These are phyloP conservation scores for Aspergillus sclerotioniger DNA, from an alignment of 495 filamentous ascomycete genomes.

Conservation along the genomic window DNA sequence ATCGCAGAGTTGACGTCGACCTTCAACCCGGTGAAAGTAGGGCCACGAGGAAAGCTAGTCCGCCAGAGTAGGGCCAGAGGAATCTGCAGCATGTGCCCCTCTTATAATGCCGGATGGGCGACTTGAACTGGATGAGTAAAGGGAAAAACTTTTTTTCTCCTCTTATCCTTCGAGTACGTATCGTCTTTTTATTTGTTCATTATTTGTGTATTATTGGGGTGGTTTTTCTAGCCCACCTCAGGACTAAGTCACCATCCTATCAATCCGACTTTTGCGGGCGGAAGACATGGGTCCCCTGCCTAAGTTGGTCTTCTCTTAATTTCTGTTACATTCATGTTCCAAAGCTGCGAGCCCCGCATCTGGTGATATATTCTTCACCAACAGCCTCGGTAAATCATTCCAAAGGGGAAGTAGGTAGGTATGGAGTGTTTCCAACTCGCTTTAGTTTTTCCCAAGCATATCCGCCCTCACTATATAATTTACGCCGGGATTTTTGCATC, in stretches of 20 bases:
- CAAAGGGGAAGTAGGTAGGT: neutral
- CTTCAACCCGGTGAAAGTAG: conserved; percentile 2
- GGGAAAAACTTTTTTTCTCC: neutral
- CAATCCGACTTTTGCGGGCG: no score
- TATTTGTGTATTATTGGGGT: no score
- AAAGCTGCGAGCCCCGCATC: neutral
- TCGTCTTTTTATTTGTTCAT: no score
- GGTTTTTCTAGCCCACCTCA: neutral
- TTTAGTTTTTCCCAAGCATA: no score
- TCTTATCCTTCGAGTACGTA: no score
- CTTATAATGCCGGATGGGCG: neutral
- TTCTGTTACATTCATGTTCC: neutral
- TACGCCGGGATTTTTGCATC: no score
- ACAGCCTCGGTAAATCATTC: neutral
- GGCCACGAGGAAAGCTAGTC: conserved; percentile 3
- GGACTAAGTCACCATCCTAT: neutral
- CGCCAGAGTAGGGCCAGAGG: conserved; percentile 8
- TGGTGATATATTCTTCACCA: neutral
- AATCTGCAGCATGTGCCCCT: conserved; percentile 5
- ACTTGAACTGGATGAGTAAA: neutral
- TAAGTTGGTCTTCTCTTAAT: neutral
- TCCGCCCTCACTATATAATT: no score
- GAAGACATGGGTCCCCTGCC: neutral
- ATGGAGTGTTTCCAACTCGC: neutral
- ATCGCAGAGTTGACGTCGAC: neutral